These are phyloP conservation scores for Orbilia brochopaga DNA, from an alignment of 2,329 filamentous ascomycete genomes.

Conservation along the genomic window DNA sequence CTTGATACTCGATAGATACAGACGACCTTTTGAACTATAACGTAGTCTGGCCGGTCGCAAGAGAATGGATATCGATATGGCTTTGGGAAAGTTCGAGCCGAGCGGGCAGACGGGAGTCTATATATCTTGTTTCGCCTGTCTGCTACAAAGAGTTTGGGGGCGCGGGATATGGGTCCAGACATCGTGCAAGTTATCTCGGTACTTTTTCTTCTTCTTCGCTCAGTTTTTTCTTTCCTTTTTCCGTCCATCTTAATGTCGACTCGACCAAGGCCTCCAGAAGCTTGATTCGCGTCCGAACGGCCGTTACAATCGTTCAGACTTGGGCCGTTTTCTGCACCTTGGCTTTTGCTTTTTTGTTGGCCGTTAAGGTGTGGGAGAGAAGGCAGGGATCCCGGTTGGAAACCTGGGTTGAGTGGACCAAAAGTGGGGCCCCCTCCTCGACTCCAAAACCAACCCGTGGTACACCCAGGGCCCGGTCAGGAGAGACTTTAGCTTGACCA, in stretches of 20 bases:
- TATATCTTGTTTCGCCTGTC: constrained; percentile 46
- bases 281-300: constrained; percentile 23
- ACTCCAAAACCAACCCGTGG: constrained; percentile 37
- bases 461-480: constrained; percentile 38
- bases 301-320: constrained; percentile 34
- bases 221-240: constrained; percentile 10
- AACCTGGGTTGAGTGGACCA: constrained; percentile 20
- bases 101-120: constrained; percentile 47
- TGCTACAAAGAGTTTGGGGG: constrained; percentile 31
- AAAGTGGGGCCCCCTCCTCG: constrained; percentile 25
- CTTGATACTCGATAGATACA: constrained; percentile 12
- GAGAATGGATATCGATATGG: constrained; percentile 39
- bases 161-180: constrained; percentile 7
- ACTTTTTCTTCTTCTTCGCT: constrained; percentile 16
- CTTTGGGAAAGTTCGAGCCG: constrained; percentile 41
- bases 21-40: constrained; percentile 24
- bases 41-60: constrained; percentile 41
- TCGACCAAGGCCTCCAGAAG: constrained; percentile 25
- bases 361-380: constrained; percentile 10
- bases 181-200: constrained; percentile 1
- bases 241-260: constrained; percentile 22
- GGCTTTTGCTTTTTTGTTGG: constrained; percentile 26
- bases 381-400: constrained; percentile 10
- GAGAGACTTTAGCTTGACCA: constrained; percentile 46
- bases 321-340: constrained; percentile 17